Conservation (phyloP, 2,329 filamentous ascomycete genomes). For the Hypocrella siamensis region DNA sequence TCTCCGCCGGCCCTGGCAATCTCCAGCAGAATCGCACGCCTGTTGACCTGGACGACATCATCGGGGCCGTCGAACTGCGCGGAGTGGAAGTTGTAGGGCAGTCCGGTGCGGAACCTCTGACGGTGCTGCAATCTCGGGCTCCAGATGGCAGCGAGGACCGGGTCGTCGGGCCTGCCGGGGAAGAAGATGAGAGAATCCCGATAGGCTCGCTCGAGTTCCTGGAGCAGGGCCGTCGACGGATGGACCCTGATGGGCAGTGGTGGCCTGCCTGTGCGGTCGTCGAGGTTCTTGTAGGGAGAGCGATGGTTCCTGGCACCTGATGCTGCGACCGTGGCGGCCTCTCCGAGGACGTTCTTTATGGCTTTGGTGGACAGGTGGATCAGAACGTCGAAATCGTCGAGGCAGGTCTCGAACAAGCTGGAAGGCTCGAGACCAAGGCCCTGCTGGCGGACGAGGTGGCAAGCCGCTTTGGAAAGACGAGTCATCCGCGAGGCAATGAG, state of each 20-base stretch:
- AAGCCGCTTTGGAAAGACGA: constrained; percentile 62
- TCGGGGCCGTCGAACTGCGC: constrained; percentile 16
- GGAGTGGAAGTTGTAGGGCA: constrained; percentile 42
- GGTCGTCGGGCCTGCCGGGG: constrained; percentile 43
- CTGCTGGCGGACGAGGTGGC: constrained; percentile 39
- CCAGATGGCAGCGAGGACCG: constrained; percentile 42
- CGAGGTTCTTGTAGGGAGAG: constrained; percentile 68
- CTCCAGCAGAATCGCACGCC: constrained; percentile 51
- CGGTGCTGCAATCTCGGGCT: constrained; percentile 31
- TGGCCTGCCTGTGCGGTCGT: constrained; percentile 33
- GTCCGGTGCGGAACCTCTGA: constrained; percentile 53
- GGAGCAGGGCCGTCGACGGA: constrained; percentile 46
- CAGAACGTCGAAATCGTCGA: constrained; percentile 75
- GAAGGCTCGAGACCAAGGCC: constrained; percentile 32
- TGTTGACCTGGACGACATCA: constrained; percentile 47
- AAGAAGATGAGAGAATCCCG: constrained; percentile 65
- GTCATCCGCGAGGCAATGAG: constrained; percentile 77
- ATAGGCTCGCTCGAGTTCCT: constrained; percentile 53
- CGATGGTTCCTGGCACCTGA: constrained; percentile 20
- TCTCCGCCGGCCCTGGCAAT: constrained; percentile 54
- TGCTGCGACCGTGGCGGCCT: constrained; percentile 19
- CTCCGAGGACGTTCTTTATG: constrained; percentile 24
- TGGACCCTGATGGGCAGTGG: constrained; percentile 37
- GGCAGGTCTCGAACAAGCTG: constrained; percentile 54
- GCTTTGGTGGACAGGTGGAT: constrained; percentile 50